Base-by-base conservation (phyloP, 2,329 filamentous ascomycete genomes). In the Aspergillus pseudoglaucus region DNA sequence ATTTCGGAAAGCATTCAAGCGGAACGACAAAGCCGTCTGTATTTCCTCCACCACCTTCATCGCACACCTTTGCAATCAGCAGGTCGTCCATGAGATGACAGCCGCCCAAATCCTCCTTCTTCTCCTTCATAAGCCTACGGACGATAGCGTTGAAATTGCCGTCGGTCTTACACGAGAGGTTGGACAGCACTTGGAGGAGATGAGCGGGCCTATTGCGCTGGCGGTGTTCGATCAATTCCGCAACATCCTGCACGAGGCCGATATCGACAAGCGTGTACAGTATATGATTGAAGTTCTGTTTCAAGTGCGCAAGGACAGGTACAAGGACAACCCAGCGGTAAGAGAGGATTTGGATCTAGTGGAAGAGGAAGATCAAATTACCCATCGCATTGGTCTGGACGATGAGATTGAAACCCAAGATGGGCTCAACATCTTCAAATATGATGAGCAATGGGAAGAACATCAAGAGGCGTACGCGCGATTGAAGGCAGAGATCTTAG, bases 231-330 rank as follows among this genome's bases (percentile, higher is more conserved):
- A 98, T 62, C 90, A 95, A 67, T 95, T 98, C 75, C 78, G 93
- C 59, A 91, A 86, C 59, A 96, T 97, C 54, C 75, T 98, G 7
- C 91, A 98, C 72, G 93, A 98, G 68, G 90, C 90, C 40, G 90
- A 93, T 63, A 95, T 98, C 66, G 91, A 97, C 65, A 96, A 95
- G 76, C 81, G 93, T 55, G 90, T 91, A n/a, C 93, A 98, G 71
- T 98, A 97, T 71, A 95, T 95, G 88, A 91, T 98, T 48, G 93
- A 98, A 68, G 93, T 97, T 5, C 73, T 98, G 39, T 98, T 98
- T 67, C 90, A 98, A 72, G 86, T 96, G 47, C 82, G 93, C 54
- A 95, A 96, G 70, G 91, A 97, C 71, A 87, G 87, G 60, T 98
- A 95, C 76, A 95, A 95, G 74, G 90, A 97, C 61, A 90, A 97